These are phyloP conservation scores for Lepiota venenata DNA, from an alignment of 768 basidiomycete species.

Conservation along the genomic window DNA sequence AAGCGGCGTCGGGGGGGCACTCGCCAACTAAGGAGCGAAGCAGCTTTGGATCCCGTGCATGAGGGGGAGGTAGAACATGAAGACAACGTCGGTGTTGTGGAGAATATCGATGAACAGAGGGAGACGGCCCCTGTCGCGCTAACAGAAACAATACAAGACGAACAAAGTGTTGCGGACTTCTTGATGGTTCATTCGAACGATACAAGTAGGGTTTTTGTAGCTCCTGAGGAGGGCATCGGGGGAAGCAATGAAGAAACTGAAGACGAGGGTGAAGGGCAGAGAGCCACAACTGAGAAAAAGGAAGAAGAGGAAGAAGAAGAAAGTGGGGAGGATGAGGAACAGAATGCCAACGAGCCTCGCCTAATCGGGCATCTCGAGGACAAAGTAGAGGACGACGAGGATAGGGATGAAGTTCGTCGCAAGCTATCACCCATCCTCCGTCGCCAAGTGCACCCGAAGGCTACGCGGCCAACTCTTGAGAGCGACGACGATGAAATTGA, in stretches of 20 bases:
- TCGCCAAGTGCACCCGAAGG: not conserved
- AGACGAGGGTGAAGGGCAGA: slow-evolving; percentile 8
- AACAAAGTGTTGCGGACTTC: slow-evolving; percentile 5
- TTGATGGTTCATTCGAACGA: slow-evolving; percentile 3
- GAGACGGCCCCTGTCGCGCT: not conserved
- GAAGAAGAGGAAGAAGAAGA: slow-evolving; percentile 2
- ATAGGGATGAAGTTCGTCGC: not conserved
- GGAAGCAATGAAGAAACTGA: slow-evolving; percentile 10
- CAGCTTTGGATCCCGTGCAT: not conserved
- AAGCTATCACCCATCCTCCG: not conserved
- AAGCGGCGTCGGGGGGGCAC: not conserved
- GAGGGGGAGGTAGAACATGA: slow-evolving; percentile 7
- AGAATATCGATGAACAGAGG: not conserved
- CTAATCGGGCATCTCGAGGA: too few species aligned
- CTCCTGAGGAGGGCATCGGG: not conserved
- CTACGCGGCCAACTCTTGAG: slow-evolving; percentile 7
- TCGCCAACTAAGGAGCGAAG: not conserved
- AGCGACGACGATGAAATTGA: not conserved
- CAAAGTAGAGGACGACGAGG: too few species aligned
- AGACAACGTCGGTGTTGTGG: not conserved
- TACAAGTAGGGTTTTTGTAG: not conserved
- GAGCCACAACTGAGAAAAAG: not conserved
- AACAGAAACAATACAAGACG: slow-evolving; percentile 17
- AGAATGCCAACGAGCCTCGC: too few species aligned
- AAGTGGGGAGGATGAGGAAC: not conserved